phyloP scores from a whole-genome alignment of 2,329 filamentous ascomycete species.

The Venturia pyrina region DNA sequence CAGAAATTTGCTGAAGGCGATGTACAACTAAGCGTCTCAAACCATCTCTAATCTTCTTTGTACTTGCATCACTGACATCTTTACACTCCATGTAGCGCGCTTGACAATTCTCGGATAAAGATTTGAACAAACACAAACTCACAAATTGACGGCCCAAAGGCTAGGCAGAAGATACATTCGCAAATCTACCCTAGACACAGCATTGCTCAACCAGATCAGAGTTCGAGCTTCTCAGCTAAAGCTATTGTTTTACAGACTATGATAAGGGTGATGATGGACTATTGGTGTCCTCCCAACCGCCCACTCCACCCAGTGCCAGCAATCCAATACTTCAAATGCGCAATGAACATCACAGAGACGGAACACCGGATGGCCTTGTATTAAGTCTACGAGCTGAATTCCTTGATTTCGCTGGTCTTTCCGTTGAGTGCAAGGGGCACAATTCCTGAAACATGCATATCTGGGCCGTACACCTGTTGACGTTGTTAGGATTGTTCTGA shows the following conservation, averaged over 20 bases:
- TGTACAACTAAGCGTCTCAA: too few species aligned
- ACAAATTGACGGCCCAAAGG: not conserved
- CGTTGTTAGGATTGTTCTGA: not conserved
- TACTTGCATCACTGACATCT: too few species aligned
- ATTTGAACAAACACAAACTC: not conserved
- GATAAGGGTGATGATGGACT: not conserved
- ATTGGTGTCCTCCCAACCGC: not conserved
- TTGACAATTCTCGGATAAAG: not conserved
- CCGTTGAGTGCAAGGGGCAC: slow-evolving; percentile 76
- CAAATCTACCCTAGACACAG: not conserved
- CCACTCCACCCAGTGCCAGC: not conserved
- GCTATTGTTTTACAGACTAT: not conserved
- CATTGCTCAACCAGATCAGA: not conserved
- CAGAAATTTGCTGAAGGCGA: too few species aligned
- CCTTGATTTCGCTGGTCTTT: slow-evolving; percentile 51
- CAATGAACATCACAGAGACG: not conserved
- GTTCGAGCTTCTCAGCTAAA: not conserved
- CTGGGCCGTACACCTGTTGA: slow-evolving; percentile 53
- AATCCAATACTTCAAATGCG: not conserved
- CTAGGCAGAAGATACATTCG: not conserved
- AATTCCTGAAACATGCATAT: slow-evolving; percentile 89
- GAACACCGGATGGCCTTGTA: not conserved
- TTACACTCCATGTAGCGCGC: too few species aligned
- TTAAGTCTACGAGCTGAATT: slow-evolving; percentile 42
- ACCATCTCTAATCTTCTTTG: not conserved